phyloP scores from a whole-genome alignment of 1,139 yeast species.

The Nematodospora anomalae region DNA sequence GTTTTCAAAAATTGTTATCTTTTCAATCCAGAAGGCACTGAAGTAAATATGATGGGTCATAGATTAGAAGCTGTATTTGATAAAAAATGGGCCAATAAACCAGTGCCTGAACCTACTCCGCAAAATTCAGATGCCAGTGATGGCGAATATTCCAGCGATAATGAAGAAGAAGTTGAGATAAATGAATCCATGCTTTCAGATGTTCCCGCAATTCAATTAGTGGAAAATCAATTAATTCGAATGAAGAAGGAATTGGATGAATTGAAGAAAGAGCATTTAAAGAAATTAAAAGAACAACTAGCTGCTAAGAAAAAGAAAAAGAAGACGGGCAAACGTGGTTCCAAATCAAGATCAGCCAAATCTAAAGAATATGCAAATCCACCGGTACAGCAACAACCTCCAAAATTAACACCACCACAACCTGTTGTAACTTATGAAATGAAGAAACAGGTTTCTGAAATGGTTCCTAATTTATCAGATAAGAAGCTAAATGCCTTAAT shows the following conservation, averaged over 20 bases:
- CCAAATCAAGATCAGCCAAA: constrained; percentile 13
- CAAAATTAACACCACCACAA: constrained; percentile 13
- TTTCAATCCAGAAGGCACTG: constrained; percentile 94
- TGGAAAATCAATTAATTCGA: constrained; percentile 81
- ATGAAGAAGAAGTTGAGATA: constrained; percentile 65
- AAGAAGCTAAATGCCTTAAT: constrained; percentile 82
- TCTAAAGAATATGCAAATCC: constrained; percentile 5
- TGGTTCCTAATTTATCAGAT: constrained; percentile 75
- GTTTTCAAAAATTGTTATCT: constrained; percentile 86
- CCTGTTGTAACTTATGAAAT: constrained; percentile 83
- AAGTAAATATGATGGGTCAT: constrained; percentile 95
- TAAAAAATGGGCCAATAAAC: constrained; percentile 86
- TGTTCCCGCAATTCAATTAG: constrained; percentile 80
- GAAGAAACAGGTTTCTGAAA: constrained; percentile 92
- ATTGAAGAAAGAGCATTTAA: constrained; percentile 67
- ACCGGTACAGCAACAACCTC: constrained; percentile 13
- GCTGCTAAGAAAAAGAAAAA: constrained; percentile 51
- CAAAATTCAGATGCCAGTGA: constrained; percentile 35
- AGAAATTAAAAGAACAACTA: constrained; percentile 54
- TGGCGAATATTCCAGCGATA: constrained; percentile 46
- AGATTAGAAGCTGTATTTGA: constrained; percentile 82
- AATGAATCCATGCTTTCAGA: constrained; percentile 73
- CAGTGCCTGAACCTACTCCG: constrained; percentile 65
- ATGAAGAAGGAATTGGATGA: constrained; percentile 84
- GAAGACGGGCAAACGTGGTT: constrained; percentile 33